phyloP scores from a whole-genome alignment of 140 eudicot species.

The Ambrosia hybrid region DNA sequence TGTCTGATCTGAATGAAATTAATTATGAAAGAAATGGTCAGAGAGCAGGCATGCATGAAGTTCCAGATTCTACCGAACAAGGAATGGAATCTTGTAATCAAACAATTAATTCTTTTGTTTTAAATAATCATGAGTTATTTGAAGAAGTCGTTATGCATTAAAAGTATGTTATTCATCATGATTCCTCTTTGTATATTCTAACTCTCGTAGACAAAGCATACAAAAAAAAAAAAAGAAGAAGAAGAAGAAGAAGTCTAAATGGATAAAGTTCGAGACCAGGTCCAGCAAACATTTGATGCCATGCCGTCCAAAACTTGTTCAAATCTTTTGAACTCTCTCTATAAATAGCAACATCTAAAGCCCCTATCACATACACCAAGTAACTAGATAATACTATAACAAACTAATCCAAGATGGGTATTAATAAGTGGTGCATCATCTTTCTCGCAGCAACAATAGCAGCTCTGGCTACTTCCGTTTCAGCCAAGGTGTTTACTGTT shows the following conservation, averaged over 20 bases:
- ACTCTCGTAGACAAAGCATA: neutral
- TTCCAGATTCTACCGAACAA: neutral
- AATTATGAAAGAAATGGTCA: slow-evolving; percentile 21
- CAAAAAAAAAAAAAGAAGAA: too few relatives aligned
- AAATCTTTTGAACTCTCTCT: too few relatives aligned
- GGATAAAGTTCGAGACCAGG: neutral
- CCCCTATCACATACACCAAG: too few relatives aligned
- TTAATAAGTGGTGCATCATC: too few relatives aligned
- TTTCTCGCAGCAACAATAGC: too few relatives aligned
- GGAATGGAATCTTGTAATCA: slow-evolving; percentile 15
- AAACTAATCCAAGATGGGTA: too few relatives aligned
- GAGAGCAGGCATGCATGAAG: slow-evolving; percentile 11
- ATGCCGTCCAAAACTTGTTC: neutral
- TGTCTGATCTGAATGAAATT: neutral
- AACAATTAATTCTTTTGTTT: neutral
- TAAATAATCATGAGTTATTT: neutral
- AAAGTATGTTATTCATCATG: neutral
- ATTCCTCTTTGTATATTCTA: neutral
- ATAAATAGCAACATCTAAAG: too few relatives aligned
- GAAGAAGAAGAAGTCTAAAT: too few relatives aligned
- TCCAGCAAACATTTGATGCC: slow-evolving; percentile 1
- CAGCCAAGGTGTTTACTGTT: too few relatives aligned
- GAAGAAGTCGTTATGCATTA: neutral
- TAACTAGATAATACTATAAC: too few relatives aligned
- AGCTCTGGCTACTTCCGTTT: too few relatives aligned